A percentile compares a stretch with the other conserved stretches of the same genome.
Conservation (phyloP, 352 stramenopile species). For the Globisporangium emineosum region DNA sequence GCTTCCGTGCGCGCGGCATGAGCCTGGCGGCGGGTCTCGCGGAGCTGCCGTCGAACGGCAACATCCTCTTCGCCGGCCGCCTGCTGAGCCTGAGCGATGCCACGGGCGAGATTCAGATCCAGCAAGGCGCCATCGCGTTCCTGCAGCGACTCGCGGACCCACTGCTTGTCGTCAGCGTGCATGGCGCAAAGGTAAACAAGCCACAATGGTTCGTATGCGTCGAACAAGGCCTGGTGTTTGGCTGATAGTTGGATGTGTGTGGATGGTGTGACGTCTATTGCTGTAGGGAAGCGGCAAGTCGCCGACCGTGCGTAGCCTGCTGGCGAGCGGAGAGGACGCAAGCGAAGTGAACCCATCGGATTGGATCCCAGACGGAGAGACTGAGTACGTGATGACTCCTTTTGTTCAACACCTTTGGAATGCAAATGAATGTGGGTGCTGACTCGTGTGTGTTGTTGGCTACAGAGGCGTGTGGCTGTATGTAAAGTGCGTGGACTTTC, state of each 20-base stretch:
- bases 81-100: constrained; percentile 52
- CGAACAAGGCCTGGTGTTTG: too few species aligned
- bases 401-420: too few species aligned
- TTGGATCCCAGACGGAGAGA: constrained; percentile 22
- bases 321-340: constrained; percentile 21
- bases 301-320: constrained; percentile 33
- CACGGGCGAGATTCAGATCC: constrained; percentile 56
- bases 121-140: constrained; percentile 70
- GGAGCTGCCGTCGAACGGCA: constrained; percentile 17
- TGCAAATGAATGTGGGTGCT: not conserved
- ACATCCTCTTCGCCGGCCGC: constrained; percentile 62
- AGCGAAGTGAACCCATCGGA: constrained; percentile 18
- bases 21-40: constrained; percentile 5
- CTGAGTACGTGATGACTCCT: constrained; percentile 14
- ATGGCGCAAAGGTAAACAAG: constrained; percentile 47
- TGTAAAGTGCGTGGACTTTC: constrained; percentile 57
- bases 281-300: constrained; percentile 54
- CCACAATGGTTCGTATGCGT: too few species aligned
- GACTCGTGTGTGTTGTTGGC: not conserved
- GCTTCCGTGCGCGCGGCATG: constrained; percentile 5
- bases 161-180: constrained; percentile 66
- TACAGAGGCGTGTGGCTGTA: constrained; percentile 65
- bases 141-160: constrained; percentile 66
- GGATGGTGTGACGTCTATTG: not conserved
- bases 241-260: not conserved